A percentile compares a stretch with the other conserved stretches of the same genome.
Evolutionary conservation across 768 basidiomycete species (phyloP).

Genomic region (Crepidotus variabilis): DNA sequence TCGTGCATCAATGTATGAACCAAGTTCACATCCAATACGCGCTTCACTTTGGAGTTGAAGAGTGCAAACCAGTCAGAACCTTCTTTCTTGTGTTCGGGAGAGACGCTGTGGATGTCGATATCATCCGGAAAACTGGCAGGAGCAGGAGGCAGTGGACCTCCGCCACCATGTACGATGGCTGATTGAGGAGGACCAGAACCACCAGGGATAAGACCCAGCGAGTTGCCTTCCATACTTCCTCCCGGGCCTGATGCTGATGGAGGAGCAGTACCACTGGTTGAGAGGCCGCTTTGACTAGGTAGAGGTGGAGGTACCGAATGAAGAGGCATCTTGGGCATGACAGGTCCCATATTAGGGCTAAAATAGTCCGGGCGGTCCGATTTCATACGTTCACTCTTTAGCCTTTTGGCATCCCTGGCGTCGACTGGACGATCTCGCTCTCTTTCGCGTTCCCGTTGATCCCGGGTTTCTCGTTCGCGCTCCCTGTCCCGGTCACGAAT

Average conservation of each 20-base stretch:
- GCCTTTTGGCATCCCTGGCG: constrained; percentile 57
- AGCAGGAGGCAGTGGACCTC: background rate
- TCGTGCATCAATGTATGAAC: constrained; percentile 86
- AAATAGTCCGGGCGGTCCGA: constrained; percentile 29
- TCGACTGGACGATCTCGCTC: constrained; percentile 37
- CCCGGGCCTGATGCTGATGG: constrained; percentile 7
- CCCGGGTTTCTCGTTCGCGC: constrained; percentile 22
- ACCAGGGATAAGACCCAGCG: constrained; percentile 15
- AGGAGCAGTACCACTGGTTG: constrained; percentile 30
- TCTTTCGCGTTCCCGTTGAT: constrained; percentile 21
- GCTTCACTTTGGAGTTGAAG: constrained; percentile 79
- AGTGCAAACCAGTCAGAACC: constrained; percentile 87
- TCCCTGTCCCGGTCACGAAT: constrained; percentile 8
- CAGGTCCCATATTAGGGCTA: constrained; percentile 33
- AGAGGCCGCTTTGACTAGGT: constrained; percentile 23
- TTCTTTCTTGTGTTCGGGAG: constrained; percentile 63
- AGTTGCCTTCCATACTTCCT: constrained; percentile 14
- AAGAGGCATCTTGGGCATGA: constrained; percentile 26
- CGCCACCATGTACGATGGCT: background rate
- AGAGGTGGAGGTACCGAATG: constrained; percentile 17
- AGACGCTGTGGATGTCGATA: constrained; percentile 30
- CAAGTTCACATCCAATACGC: constrained; percentile 72
- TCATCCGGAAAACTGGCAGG: constrained; percentile 42
- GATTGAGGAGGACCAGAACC: constrained; percentile 5
- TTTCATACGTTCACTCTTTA: constrained; percentile 37